Percentiles rank a stretch among this genome's conserved stretches.
These are phyloP conservation scores for Nidula niveotomentosa DNA, from an alignment of 1,284 basidiomycete species.

Conservation along the genomic window DNA sequence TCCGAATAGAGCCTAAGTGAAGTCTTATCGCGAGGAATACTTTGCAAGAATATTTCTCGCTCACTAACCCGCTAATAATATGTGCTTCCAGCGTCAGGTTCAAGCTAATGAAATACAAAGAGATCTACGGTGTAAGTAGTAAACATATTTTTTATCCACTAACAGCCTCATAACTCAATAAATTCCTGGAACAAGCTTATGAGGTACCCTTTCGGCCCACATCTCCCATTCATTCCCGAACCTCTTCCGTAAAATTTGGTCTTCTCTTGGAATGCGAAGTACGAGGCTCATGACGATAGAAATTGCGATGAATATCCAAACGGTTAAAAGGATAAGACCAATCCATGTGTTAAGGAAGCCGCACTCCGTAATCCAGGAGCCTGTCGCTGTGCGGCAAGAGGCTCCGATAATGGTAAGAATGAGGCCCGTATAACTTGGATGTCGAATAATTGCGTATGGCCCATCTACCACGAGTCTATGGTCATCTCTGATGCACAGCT, in stretches of 20 bases:
- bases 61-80: too few species aligned
- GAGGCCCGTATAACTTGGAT: slow-evolving; percentile 37
- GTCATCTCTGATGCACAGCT: slow-evolving; percentile 28
- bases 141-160: too few species aligned
- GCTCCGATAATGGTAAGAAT: slow-evolving; percentile 27
- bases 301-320: slow-evolving; percentile 21
- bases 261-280: slow-evolving; percentile 31
- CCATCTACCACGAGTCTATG: slow-evolving; percentile 33
- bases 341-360: slow-evolving; percentile 23
- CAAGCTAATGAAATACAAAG: too few species aligned
- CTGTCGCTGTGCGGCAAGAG: slow-evolving; percentile 19
- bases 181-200: slow-evolving; percentile 35
- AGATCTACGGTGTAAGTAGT: too few species aligned
- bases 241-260: slow-evolving; percentile 30
- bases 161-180: slow-evolving; percentile 19
- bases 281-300: slow-evolving; percentile 25
- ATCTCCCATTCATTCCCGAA: slow-evolving; percentile 39
- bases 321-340: slow-evolving; percentile 14
- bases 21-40: too few species aligned
- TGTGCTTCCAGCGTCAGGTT: too few species aligned
- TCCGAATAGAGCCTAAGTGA: too few species aligned
- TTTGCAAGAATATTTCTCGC: too few species aligned
- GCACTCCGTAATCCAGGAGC: slow-evolving; percentile 34
- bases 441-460: slow-evolving; percentile 34
- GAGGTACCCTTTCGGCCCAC: slow-evolving; percentile 37